Evolutionary conservation across 1,139 yeast species (phyloP), one percentile per base, ranked within the genome.

Genomic region (Candida sp.): DNA sequence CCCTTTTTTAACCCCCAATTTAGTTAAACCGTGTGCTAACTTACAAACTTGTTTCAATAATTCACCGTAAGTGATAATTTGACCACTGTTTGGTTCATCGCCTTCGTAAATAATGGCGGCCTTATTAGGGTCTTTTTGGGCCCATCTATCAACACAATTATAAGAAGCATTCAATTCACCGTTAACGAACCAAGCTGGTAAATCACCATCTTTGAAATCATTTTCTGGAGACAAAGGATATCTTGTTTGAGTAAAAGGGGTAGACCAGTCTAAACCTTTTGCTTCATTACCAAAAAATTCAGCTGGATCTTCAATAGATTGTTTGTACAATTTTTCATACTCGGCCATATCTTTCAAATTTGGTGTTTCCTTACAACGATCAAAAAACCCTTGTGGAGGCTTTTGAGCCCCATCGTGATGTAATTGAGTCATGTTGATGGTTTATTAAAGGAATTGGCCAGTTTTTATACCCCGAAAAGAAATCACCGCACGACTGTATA

Each of bases 131-230:
- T 79, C 76, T 54, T 73, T 70, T 46, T 81, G 61, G 4, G 95
- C 95, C 77, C 88, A 87, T 58, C 93, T 78, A 62, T 87, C 95
- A 43, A 87, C 87, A 54, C 85, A 80, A 57, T 87, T 87, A 67
- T 82, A 86, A 47, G 81, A 77, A 19, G 95, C 93, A 58, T 87
- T 87, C 60, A 87, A 67, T 61, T 84, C 79, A 47, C 95, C 95
- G 55, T 81, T 84, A 39, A 84, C 63, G 62, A 86, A 87, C 95
- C 95, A 87, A 25, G 89, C 79, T 7, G 87, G 82, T 47, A 82
- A 76, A 58, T 82, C 87, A 46, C 86, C 87, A 56, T 81, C 62
- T 52, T 75, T 70, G 55, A 83, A 84, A 51, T 82, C 82, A 44
- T 70, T 64, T 42, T 68, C 66, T 21, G 75, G 62, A 45, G 71